A percentile compares a stretch with the other conserved stretches of the same genome.
Evolutionary conservation across 2,329 filamentous ascomycete species (phyloP).

Genomic region (Ophidiomyces ophidiicola): DNA sequence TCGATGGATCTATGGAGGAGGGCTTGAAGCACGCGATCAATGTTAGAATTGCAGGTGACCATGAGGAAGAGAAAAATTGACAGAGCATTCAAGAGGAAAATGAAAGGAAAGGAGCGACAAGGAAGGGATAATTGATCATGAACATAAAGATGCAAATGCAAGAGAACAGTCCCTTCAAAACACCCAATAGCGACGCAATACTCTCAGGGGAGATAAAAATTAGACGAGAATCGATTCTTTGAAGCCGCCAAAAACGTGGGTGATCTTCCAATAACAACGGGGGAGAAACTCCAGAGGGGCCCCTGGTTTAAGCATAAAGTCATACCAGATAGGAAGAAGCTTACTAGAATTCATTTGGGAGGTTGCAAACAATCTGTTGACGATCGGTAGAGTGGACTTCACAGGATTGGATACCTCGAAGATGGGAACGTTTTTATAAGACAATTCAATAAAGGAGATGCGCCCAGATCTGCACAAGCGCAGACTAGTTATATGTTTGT

Average conservation of each 20-base stretch:
- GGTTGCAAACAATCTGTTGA: slow-evolving; percentile 6
- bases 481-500: slow-evolving; percentile 4
- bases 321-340: slow-evolving; percentile 18
- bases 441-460: slow-evolving; percentile 8
- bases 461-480: slow-evolving; percentile 1
- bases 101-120: slow-evolving; percentile 3
- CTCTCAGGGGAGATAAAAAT: slow-evolving; percentile 5
- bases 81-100: slow-evolving; percentile 3
- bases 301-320: slow-evolving; percentile 12
- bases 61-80: background rate
- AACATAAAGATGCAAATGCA: slow-evolving; percentile 5
- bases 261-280: slow-evolving; percentile 14
- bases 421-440: slow-evolving; percentile 4
- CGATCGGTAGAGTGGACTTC: slow-evolving; percentile 6
- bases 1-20: slow-evolving; percentile 27
- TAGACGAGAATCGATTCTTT: slow-evolving; percentile 5
- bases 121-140: background rate
- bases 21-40: slow-evolving; percentile 21
- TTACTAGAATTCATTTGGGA: slow-evolving; percentile 21
- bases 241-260: slow-evolving; percentile 12
- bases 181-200: no score
- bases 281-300: slow-evolving; percentile 3
- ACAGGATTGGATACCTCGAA: slow-evolving; percentile 15
- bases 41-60: slow-evolving; percentile 18
- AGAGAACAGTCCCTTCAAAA: background rate